Conservation (phyloP, 768 basidiomycete genomes). For the Lanmaoa rubissima region DNA sequence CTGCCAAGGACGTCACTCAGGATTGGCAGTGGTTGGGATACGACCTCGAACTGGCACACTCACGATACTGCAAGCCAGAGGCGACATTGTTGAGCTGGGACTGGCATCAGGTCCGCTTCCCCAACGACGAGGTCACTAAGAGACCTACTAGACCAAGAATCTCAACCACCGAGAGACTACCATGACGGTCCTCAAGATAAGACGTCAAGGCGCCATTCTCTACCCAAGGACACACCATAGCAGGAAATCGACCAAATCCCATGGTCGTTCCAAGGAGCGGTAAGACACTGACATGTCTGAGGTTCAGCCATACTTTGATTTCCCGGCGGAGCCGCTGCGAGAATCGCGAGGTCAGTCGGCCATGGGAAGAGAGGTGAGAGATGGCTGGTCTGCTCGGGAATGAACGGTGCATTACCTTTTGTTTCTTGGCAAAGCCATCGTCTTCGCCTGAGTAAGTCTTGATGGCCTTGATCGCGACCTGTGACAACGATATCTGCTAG, state of each 20-base stretch:
- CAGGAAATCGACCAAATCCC: constrained; percentile 27
- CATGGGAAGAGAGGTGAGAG: too few relatives aligned
- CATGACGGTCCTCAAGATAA: constrained; percentile 16
- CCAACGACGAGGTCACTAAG: not conserved
- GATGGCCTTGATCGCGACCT: too few relatives aligned
- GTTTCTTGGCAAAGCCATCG: too few relatives aligned
- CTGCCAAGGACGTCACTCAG: not conserved
- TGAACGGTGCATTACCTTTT: too few relatives aligned
- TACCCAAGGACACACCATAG: constrained; percentile 30
- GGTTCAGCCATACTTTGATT: constrained; percentile 18
- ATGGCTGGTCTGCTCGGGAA: too few relatives aligned
- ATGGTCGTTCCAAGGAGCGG: constrained; percentile 20
- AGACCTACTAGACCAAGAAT: not conserved
- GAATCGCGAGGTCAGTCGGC: too few relatives aligned
- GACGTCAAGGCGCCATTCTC: constrained; percentile 22
- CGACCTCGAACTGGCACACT: not conserved
- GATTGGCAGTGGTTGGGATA: too few relatives aligned
- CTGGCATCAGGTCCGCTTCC: not conserved
- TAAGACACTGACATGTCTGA: constrained; percentile 25
- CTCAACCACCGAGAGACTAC: constrained; percentile 2
- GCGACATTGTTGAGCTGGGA: constrained; percentile 11
- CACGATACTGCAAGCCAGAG: constrained; percentile 15
- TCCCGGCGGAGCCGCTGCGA: not conserved
- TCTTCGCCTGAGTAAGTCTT: too few relatives aligned
- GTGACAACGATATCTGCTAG: too few relatives aligned